Conservation (phyloP, 768 basidiomycete species). For the Boletus huronensis region DNA sequence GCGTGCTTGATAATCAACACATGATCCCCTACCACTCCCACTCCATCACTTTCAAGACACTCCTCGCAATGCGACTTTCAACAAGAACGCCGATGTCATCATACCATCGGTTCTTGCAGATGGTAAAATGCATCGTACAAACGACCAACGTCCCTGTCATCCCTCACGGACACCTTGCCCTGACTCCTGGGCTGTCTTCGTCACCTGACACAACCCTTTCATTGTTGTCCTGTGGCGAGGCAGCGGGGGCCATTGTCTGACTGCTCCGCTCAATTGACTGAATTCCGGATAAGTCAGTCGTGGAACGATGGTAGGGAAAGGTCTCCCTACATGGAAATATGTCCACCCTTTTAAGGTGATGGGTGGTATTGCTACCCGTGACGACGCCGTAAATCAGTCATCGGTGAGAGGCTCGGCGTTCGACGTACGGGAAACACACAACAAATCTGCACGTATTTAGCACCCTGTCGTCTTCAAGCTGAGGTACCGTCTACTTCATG, state of each 20-base stretch:
- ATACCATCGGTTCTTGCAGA: neutral
- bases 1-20: slow-evolving; percentile 21
- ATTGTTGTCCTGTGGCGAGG: neutral
- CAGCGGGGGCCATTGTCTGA: neutral
- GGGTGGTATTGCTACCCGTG: slow-evolving; percentile 4
- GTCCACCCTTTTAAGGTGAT: slow-evolving; percentile 2
- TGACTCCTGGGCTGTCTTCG: slow-evolving; percentile 15
- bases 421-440: slow-evolving; percentile 5
- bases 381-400: slow-evolving; percentile 11
- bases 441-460: slow-evolving; percentile 14
- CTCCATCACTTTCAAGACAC: slow-evolving; percentile 1
- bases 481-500: neutral
- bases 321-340: slow-evolving; percentile 12
- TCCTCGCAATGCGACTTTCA: neutral
- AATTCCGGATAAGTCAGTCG: neutral
- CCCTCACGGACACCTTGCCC: slow-evolving; percentile 5
- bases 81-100: neutral
- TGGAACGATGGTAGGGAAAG: neutral
- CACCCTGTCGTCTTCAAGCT: neutral
- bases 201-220: slow-evolving; percentile 11
- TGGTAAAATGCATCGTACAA: neutral
- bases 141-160: neutral
- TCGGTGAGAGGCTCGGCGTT: slow-evolving; percentile 1
- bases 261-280: neutral
- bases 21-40: neutral